phyloP scores from a whole-genome alignment of 148 eudicot genomes.

The Silene conica region DNA sequence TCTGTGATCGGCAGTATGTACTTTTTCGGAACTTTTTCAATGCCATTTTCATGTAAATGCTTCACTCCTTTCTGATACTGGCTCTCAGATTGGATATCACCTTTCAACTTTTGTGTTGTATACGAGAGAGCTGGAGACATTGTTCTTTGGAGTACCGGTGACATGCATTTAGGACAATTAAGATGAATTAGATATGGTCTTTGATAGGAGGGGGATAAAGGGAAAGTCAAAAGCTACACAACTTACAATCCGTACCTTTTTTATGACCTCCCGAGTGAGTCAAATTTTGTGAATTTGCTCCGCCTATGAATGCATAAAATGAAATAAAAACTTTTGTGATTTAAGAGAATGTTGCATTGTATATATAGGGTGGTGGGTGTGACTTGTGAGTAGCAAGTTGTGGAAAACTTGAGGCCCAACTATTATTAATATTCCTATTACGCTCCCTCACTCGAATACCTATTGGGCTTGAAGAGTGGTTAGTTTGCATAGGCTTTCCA shows the following conservation, averaged over 20 bases:
- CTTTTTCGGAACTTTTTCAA: constrained; percentile 53
- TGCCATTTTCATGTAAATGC: constrained; percentile 58
- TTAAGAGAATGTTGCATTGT: constrained; percentile 14
- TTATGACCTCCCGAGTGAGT: background rate
- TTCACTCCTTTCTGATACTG: constrained; percentile 69
- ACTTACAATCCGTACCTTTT: constrained; percentile 8
- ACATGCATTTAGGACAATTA: constrained; percentile 15
- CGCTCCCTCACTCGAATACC: no score
- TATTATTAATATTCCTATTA: no score
- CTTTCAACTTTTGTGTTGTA: constrained; percentile 8
- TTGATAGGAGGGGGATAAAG: background rate
- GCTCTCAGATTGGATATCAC: constrained; percentile 18
- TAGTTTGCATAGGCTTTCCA: no score
- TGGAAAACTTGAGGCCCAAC: no score
- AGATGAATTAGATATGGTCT: constrained; percentile 4
- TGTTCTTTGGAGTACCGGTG: constrained; percentile 11
- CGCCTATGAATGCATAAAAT: constrained; percentile 9
- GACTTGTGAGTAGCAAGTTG: constrained; percentile 6
- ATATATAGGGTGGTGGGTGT: constrained; percentile 24
- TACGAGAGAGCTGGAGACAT: constrained; percentile 33
- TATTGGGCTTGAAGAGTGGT: no score
- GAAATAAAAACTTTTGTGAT: constrained; percentile 17
- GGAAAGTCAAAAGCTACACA: background rate
- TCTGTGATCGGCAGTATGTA: constrained; percentile 64
- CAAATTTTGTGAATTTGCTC: no score